Conservation (phyloP, 2,329 filamentous ascomycete genomes). For the Xylariaceae sp. region DNA sequence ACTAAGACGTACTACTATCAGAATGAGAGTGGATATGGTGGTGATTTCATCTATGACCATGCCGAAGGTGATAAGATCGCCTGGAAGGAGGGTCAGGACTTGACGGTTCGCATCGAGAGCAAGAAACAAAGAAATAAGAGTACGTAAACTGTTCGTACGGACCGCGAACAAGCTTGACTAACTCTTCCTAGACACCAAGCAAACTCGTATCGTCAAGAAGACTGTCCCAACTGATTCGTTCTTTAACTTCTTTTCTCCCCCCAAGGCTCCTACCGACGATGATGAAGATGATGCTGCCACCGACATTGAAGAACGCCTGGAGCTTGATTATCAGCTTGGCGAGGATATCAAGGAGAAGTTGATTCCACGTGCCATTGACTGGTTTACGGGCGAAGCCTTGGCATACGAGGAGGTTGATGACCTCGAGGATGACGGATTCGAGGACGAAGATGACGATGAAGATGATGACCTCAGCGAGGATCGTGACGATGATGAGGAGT, state of each 20-base stretch:
- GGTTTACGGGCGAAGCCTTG: conserved; percentile 98
- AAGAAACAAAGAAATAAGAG: conserved; percentile 99
- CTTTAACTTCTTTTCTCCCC: conserved; percentile 98
- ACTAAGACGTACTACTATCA: conserved; percentile 99
- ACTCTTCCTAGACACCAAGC: conserved; percentile 81
- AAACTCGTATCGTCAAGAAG: conserved; percentile 98
- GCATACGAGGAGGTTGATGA: conserved; percentile 91
- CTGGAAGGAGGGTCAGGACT: conserved; percentile 91
- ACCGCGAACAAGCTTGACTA: conserved; percentile 5
- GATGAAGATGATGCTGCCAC: conserved; percentile 77
- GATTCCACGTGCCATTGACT: conserved; percentile 97
- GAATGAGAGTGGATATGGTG: conserved; percentile 97
- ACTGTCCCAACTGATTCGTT: conserved; percentile 98
- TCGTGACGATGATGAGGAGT: conserved; percentile 77
- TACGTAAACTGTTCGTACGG: conserved; percentile 52
- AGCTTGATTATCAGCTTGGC: conserved; percentile 97
- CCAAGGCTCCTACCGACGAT: conserved; percentile 75
- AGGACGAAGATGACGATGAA: conserved; percentile 87
- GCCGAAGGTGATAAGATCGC: conserved; percentile 98
- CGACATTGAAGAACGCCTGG: conserved; percentile 96
- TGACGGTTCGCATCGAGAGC: conserved; percentile 94
- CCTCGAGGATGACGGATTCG: conserved; percentile 82
- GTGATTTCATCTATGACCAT: conserved; percentile 99
- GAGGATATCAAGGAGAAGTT: conserved; percentile 99
- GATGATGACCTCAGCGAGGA: conserved; percentile 87